Evolutionary conservation across 768 basidiomycete species (phyloP), one percentile per base, ranked within the genome.

Genomic region (Boletus coccyginus): DNA sequence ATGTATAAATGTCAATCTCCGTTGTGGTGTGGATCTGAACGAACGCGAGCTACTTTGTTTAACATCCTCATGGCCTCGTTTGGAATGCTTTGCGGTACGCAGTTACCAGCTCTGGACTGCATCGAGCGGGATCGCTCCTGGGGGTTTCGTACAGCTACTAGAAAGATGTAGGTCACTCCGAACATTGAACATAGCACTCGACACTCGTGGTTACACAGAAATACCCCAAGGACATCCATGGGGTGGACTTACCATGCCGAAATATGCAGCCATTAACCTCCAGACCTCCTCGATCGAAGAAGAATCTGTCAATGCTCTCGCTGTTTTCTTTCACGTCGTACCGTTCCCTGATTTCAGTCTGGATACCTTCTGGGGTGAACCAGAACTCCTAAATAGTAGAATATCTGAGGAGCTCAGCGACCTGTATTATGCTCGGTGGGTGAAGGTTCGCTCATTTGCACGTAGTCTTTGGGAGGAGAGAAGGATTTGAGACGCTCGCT

Each of bases 31-130:
- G 3, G 55, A 63, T 39, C 17, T 64, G 33, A 53, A 44, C 7
- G 53, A 58, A 42, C 19, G 21, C 31, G 51, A 53, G 17, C 33
- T 64, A 2, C 48, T 64, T 17, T 27, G 29, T 21, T 44, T 64
- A 29, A 56, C 56, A 32, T 63, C 63, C 12, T 57, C 50, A 1
- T 64, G 62, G 63, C 56, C 63, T 4, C 39, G n/a, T 13, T 21
- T 64, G 33, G 46, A 58, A 21, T 0, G 0, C 2, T 48, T 64
- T 1, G 16, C 31, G 10, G 33, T 64, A 19, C 45, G 53, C 8
- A 1, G 7, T 2, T 7, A 53, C 3, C 7, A 10, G 38, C 53
- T 52, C 27, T 64, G 62, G 55, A 31, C 36, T 5, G 1, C 40
- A 14, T 45, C 35, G 9, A 55, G 58, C 5, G 55, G 9, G 8